Conservation (phyloP, 1,139 yeast genomes). For the Blastobotrys indianensis region DNA sequence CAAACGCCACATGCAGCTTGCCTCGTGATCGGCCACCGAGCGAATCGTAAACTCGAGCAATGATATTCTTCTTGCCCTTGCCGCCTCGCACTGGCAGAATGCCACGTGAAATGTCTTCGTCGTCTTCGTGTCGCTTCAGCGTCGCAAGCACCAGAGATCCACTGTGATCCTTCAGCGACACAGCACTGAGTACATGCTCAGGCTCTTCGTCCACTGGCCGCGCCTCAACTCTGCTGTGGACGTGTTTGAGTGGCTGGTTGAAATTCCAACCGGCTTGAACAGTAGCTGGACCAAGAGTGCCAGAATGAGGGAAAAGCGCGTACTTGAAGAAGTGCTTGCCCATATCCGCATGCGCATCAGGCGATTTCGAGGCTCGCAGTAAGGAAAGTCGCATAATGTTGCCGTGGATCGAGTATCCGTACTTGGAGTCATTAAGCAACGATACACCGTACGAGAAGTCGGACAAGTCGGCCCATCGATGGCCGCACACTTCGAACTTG, state of each 20-base stretch:
- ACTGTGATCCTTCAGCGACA: slow-evolving; percentile 23
- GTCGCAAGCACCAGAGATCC: slow-evolving; percentile 63
- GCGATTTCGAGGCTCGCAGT: slow-evolving; percentile 81
- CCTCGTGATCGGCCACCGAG: slow-evolving; percentile 72
- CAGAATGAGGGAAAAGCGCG: slow-evolving; percentile 77
- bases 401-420: slow-evolving; percentile 90
- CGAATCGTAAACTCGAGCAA: slow-evolving; percentile 76
- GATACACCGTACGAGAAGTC: slow-evolving; percentile 87
- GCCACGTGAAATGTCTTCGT: slow-evolving; percentile 42
- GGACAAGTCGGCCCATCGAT: slow-evolving; percentile 86
- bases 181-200: slow-evolving; percentile 5
- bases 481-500: slow-evolving; percentile 92
- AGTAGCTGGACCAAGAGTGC: slow-evolving; percentile 55
- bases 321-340: slow-evolving; percentile 79
- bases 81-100: slow-evolving; percentile 41
- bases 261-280: slow-evolving; percentile 75
- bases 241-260: slow-evolving; percentile 48
- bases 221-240: slow-evolving; percentile 8
- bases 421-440: slow-evolving; percentile 75
- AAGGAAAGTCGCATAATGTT: slow-evolving; percentile 77
- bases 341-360: slow-evolving; percentile 92
- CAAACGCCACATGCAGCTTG: slow-evolving; percentile 36
- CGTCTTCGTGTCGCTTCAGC: slow-evolving; percentile 85
- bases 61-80: slow-evolving; percentile 42
- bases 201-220: slow-evolving; percentile 2